Evolutionary conservation across 148 eudicot genomes (phyloP).

Genomic region (Cornus florida): DNA sequence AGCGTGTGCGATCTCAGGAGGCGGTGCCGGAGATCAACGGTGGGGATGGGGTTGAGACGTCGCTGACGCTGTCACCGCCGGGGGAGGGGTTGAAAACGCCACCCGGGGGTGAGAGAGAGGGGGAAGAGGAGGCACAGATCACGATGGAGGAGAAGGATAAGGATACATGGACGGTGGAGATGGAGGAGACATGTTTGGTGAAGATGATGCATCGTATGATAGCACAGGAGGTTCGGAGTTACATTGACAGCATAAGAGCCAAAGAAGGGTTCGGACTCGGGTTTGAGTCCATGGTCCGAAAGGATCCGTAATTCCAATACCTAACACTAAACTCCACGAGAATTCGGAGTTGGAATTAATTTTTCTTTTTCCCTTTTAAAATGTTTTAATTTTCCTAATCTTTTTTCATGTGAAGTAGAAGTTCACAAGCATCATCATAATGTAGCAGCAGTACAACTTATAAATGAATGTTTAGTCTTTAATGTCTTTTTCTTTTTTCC

Average conservation of each 20-base stretch:
- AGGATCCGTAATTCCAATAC: too few relatives aligned
- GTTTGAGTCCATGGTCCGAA: neutral
- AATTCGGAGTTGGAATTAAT: too few relatives aligned
- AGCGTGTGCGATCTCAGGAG: slow-evolving; percentile 1
- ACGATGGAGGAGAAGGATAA: neutral
- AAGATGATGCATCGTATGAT: slow-evolving; percentile 29
- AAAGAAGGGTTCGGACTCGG: neutral
- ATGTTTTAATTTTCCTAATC: too few relatives aligned
- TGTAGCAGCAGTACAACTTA: too few relatives aligned
- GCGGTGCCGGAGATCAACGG: slow-evolving; percentile 7
- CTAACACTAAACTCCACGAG: too few relatives aligned
- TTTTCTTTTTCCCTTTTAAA: too few relatives aligned
- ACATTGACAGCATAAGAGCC: slow-evolving; percentile 16
- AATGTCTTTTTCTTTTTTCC: too few relatives aligned
- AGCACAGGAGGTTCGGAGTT: slow-evolving; percentile 34
- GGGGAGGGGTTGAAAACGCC: slow-evolving; percentile 22
- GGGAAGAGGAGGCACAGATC: slow-evolving; percentile 6
- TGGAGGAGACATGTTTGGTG: slow-evolving; percentile 19
- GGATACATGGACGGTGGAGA: slow-evolving; percentile 10
- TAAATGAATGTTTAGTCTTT: too few relatives aligned
- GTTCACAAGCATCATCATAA: too few relatives aligned
- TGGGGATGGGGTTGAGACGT: slow-evolving; percentile 31
- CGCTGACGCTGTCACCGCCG: slow-evolving; percentile 46
- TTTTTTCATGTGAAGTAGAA: too few relatives aligned
- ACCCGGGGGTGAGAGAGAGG: slow-evolving; percentile 13